Conservation (phyloP, 2,329 filamentous ascomycete species). For the Fusarium concolor region DNA sequence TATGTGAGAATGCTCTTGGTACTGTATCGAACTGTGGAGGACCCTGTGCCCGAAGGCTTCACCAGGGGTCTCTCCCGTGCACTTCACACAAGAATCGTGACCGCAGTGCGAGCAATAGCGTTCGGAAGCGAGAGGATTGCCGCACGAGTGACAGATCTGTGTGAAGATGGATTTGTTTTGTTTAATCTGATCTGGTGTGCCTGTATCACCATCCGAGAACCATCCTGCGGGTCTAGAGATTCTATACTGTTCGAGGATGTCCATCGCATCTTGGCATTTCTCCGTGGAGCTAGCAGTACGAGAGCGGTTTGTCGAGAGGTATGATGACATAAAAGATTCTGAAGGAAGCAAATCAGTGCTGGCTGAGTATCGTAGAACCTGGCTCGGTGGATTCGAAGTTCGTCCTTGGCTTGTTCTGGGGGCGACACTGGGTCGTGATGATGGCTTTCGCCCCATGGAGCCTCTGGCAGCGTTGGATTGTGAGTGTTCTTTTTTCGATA, state of each 20-base stretch:
- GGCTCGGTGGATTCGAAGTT: neutral
- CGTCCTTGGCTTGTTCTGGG: conserved; percentile 1
- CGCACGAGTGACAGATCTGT: conserved; percentile 64
- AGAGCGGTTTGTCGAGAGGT: conserved; percentile 29
- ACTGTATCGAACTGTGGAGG: neutral
- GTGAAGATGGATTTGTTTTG: conserved; percentile 39
- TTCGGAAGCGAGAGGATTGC: conserved; percentile 53
- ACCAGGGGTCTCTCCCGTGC: conserved; percentile 52
- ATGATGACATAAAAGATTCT: conserved; percentile 6
- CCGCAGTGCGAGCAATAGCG: conserved; percentile 61
- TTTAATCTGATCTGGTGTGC: conserved; percentile 12
- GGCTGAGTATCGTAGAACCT: conserved; percentile 1
- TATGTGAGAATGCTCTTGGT: conserved; percentile 12
- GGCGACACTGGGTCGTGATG: conserved; percentile 22
- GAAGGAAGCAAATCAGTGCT: conserved; percentile 7
- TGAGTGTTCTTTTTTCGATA: conserved; percentile 25
- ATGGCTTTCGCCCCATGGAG: conserved; percentile 1
- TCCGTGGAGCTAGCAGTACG: conserved; percentile 51
- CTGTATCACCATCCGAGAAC: conserved; percentile 56
- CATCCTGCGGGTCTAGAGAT: conserved; percentile 60
- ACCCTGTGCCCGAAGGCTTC: conserved; percentile 12
- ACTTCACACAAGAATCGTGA: conserved; percentile 63
- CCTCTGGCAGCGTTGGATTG: neutral
- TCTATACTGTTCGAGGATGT: conserved; percentile 61
- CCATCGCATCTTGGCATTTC: conserved; percentile 57